Conservation (phyloP, 192 early-diverging fungal species). For the Dispira parvispora region DNA sequence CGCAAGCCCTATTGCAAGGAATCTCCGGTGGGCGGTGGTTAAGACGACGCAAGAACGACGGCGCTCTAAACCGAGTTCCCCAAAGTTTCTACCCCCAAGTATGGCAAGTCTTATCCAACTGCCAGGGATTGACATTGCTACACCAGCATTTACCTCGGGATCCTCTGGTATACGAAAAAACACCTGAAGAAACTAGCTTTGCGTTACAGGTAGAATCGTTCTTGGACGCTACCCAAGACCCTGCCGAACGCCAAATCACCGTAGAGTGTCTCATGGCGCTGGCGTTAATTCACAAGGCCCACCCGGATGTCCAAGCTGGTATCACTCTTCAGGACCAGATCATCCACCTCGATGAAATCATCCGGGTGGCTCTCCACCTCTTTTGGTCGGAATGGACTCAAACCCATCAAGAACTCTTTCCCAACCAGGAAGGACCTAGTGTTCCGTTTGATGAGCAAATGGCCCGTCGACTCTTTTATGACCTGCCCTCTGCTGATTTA, state of each 20-base stretch:
- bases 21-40: conserved; percentile 44
- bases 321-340: conserved; percentile 14
- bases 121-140: conserved; percentile 40
- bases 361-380: conserved; percentile 40
- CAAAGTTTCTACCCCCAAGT: conserved; percentile 61
- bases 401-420: conserved; percentile 16
- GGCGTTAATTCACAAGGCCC: conserved; percentile 41
- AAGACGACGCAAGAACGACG: conserved; percentile 65
- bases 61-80: conserved; percentile 68
- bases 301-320: conserved; percentile 33
- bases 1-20: conserved; percentile 4
- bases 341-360: conserved; percentile 41
- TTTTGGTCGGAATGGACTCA: conserved; percentile 59
- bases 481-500: conserved; percentile 48
- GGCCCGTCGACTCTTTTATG: conserved; percentile 60
- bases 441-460: conserved; percentile 43
- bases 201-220: conserved; percentile 59
- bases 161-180: conserved; percentile 66
- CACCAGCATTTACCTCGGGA: conserved; percentile 43
- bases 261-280: conserved; percentile 56
- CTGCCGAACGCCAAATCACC: conserved; percentile 64
- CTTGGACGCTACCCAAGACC: conserved; percentile 51
- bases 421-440: too few species aligned
- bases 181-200: conserved; percentile 75
- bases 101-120: conserved; percentile 47